phyloP scores from a whole-genome alignment of 139 green algal species.

The Tetradesmus lagerheimii region DNA sequence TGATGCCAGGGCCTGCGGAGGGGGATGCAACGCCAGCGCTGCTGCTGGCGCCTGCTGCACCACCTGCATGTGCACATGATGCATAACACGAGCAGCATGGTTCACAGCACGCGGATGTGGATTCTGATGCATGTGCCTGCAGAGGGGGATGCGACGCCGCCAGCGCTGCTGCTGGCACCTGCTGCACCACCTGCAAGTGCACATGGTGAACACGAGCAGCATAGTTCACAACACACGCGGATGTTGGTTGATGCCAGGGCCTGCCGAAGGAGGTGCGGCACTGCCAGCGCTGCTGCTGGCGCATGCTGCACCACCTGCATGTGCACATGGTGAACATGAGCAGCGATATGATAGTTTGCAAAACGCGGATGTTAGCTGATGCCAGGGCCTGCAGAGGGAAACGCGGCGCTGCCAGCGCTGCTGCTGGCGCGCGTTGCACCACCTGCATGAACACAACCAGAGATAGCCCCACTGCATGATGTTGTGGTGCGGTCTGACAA shows the following conservation, averaged over 20 bases:
- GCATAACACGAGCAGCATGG: neutral
- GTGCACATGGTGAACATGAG: too few species aligned
- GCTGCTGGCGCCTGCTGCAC: conserved; percentile 56
- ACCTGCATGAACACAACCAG: conserved; percentile 56
- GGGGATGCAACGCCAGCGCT: neutral
- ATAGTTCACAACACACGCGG: too few species aligned
- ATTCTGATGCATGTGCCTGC: too few species aligned
- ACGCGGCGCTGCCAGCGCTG: neutral
- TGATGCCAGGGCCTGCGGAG: conserved; percentile 39
- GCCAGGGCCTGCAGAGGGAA: conserved; percentile 20
- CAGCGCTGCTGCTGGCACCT: conserved; percentile 40
- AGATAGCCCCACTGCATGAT: too few species aligned
- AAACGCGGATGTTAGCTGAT: neutral
- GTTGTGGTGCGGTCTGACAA: too few species aligned
- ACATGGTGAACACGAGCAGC: neutral
- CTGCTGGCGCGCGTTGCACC: conserved; percentile 57
- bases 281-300: neutral
- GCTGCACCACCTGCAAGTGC: conserved; percentile 50
- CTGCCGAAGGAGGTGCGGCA: neutral
- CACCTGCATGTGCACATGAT: conserved; percentile 50
- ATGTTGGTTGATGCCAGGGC: too few species aligned
- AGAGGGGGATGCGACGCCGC: neutral
- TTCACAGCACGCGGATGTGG: too few species aligned
- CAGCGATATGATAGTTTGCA: too few species aligned
- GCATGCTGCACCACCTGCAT: too few species aligned